Evolutionary conservation across 108 stramenopile species (phyloP).

Genomic region (Stephanodiscus triporus): DNA sequence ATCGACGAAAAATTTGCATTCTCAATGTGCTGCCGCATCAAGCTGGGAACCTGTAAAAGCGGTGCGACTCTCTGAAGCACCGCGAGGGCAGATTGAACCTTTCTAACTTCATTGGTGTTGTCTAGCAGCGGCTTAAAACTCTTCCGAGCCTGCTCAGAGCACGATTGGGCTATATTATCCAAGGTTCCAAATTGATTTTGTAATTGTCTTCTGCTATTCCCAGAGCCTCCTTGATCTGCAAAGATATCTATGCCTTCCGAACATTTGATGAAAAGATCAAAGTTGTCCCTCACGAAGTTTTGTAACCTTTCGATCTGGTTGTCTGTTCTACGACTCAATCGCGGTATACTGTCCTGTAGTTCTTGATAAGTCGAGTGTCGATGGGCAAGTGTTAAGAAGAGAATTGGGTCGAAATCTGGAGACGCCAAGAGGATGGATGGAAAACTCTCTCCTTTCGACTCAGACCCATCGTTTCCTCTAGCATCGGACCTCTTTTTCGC

Average conservation of each 20-base stretch:
- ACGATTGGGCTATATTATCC: slow-evolving; percentile 74
- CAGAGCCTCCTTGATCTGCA: slow-evolving; percentile 24
- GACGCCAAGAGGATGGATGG: slow-evolving; percentile 76
- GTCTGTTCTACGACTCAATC: slow-evolving; percentile 82
- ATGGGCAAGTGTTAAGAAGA: slow-evolving; percentile 88
- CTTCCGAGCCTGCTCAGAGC: slow-evolving; percentile 79
- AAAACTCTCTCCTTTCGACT: slow-evolving; percentile 11
- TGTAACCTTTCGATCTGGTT: slow-evolving; percentile 84
- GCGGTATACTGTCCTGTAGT: slow-evolving; percentile 68
- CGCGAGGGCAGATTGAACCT: slow-evolving; percentile 84
- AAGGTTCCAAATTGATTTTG: slow-evolving; percentile 72
- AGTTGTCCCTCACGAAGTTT: slow-evolving; percentile 87
- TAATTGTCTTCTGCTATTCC: slow-evolving; percentile 47
- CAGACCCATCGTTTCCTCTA: slow-evolving; percentile 16
- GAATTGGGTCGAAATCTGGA: slow-evolving; percentile 83
- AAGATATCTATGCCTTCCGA: slow-evolving; percentile 90
- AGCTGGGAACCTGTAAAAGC: slow-evolving; percentile 76
- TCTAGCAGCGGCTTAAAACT: slow-evolving; percentile 88
- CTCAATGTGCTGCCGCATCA: slow-evolving; percentile 90
- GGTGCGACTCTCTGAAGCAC: slow-evolving; percentile 84
- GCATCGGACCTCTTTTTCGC: slow-evolving; percentile 15
- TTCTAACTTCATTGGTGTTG: slow-evolving; percentile 88
- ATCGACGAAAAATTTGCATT: slow-evolving; percentile 82
- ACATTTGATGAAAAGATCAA: slow-evolving; percentile 85
- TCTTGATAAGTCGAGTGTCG: slow-evolving; percentile 74